Conservation (phyloP, 805 yeast species). For the Gaillardinia entomophila region DNA sequence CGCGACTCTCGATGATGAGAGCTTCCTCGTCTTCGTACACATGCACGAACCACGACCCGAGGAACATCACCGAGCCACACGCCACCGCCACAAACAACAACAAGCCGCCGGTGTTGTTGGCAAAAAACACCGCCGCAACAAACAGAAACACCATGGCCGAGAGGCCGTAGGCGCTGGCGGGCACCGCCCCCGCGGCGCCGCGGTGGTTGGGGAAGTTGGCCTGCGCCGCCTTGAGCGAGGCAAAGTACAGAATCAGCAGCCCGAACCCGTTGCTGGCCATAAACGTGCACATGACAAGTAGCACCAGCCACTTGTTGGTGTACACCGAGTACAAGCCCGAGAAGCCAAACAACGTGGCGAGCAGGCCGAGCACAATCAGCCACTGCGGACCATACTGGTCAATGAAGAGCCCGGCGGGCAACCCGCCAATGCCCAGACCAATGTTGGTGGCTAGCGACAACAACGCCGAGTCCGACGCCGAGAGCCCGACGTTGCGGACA, state of each 20-base stretch:
- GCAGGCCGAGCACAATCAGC: slow-evolving; percentile 51
- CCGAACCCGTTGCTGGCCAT: slow-evolving; percentile 59
- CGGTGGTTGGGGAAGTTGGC: slow-evolving; percentile 65
- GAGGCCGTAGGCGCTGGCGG: slow-evolving; percentile 65
- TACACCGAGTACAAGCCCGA: slow-evolving; percentile 45
- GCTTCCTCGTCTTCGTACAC: slow-evolving; percentile 17
- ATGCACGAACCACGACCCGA: slow-evolving; percentile 42
- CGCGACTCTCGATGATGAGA: not conserved
- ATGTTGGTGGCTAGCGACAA: slow-evolving; percentile 48
- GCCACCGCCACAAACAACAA: slow-evolving; percentile 49
- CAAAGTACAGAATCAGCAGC: slow-evolving; percentile 56
- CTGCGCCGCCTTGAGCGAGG: slow-evolving; percentile 50
- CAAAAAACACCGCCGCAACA: slow-evolving; percentile 48
- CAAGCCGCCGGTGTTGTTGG: slow-evolving; percentile 48
- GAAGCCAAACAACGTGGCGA: slow-evolving; percentile 51
- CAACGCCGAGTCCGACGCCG: slow-evolving; percentile 57
- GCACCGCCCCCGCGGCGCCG: slow-evolving; percentile 66
- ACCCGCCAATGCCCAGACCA: slow-evolving; percentile 66
- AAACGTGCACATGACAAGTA: slow-evolving; percentile 41
- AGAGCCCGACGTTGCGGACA: slow-evolving; percentile 48
- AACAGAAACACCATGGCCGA: slow-evolving; percentile 63
- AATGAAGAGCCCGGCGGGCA: slow-evolving; percentile 64
- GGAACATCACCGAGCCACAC: slow-evolving; percentile 42
- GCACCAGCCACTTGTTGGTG: slow-evolving; percentile 28
- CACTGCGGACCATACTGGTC: slow-evolving; percentile 54